Conservation (phyloP, 78 protist species). For the Planoprotostelium fungivorum region DNA sequence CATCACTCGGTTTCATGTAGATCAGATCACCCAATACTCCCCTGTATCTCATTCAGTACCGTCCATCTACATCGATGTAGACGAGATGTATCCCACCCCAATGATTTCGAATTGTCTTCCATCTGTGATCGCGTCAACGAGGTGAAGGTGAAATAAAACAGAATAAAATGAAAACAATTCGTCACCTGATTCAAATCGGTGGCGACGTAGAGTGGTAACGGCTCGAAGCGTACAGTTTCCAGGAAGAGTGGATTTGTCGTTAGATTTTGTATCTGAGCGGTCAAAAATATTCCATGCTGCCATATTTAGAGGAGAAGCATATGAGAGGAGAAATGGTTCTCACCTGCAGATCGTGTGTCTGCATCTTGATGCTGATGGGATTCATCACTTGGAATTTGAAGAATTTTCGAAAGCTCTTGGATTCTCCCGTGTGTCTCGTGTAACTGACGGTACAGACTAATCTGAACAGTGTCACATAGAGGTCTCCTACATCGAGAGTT, state of each 20-base stretch:
- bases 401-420: conserved; percentile 41
- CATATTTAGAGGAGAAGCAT: background rate
- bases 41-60: background rate
- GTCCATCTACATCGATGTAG: background rate
- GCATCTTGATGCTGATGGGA: conserved; percentile 40
- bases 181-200: background rate
- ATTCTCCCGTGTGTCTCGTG: conserved; percentile 37
- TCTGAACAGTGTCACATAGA: background rate
- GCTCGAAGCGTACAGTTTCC: conserved; percentile 17
- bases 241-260: conserved; percentile 40
- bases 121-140: background rate
- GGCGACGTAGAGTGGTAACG: background rate
- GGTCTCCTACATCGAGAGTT: background rate
- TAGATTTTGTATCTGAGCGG: conserved; percentile 45
- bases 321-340: background rate
- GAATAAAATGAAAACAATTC: too few relatives aligned
- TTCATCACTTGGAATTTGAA: conserved; percentile 60
- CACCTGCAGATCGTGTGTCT: conserved; percentile 51
- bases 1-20: conserved; percentile 34
- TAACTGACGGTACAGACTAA: conserved; percentile 50
- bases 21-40: conserved; percentile 21
- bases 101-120: conserved; percentile 6
- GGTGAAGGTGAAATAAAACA: too few relatives aligned
- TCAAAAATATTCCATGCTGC: conserved; percentile 35
- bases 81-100: background rate